These are phyloP conservation scores for Aspergillus carbonarius DNA, from an alignment of 2,329 filamentous ascomycete species.

Conservation along the genomic window DNA sequence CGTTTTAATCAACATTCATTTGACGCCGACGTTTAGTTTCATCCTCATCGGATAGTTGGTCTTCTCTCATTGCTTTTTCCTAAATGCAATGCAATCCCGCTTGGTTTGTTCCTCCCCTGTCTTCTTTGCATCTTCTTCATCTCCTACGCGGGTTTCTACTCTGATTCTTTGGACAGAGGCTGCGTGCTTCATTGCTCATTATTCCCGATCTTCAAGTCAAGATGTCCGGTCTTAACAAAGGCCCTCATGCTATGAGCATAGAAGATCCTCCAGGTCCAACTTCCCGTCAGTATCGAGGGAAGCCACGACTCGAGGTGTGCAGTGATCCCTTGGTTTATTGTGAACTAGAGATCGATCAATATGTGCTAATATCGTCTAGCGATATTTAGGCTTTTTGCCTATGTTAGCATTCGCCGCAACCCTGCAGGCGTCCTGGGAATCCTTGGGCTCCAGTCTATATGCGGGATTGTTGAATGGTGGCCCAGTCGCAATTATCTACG, in stretches of 20 bases:
- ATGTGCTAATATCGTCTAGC: background rate
- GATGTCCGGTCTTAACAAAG: background rate
- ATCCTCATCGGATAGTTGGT: background rate
- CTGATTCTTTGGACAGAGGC: no score
- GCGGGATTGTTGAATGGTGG: slow-evolving; percentile 25
- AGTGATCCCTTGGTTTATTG: accelerated
- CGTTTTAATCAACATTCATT: background rate
- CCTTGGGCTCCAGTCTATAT: slow-evolving; percentile 10
- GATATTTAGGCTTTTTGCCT: slow-evolving; percentile 31
- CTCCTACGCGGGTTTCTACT: no score
- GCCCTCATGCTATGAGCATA: background rate
- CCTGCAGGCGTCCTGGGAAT: slow-evolving; percentile 37
- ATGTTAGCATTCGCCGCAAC: slow-evolving; percentile 35
- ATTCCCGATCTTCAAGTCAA: no score
- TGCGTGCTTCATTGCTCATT: background rate
- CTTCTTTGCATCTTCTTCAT: no score
- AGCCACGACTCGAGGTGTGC: slow-evolving; percentile 5
- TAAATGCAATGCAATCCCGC: background rate
- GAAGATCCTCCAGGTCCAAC: background rate
- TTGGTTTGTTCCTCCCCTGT: background rate
- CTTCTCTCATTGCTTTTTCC: background rate
- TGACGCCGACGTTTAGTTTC: background rate
- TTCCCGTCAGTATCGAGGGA: background rate
- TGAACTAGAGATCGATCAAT: background rate
- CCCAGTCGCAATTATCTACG: slow-evolving; percentile 29